A percentile compares a stretch with the other conserved stretches of the same genome.
phyloP scores from a whole-genome alignment of 2,329 filamentous ascomycete species.

The Paramyrothecium sp. region DNA sequence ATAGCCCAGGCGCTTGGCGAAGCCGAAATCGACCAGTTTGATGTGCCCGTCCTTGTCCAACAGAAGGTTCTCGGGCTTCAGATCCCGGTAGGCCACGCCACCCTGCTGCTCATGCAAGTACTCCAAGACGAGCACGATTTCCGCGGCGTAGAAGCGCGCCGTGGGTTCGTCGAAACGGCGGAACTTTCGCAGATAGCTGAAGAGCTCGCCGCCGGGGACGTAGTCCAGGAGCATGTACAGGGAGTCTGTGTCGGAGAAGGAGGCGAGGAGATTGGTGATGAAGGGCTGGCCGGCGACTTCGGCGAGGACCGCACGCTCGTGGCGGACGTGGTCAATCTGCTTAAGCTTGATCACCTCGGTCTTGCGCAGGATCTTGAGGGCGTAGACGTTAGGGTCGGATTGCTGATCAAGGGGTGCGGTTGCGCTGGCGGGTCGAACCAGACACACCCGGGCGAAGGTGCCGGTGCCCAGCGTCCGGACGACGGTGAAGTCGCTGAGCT shows the following conservation, averaged over 20 bases:
- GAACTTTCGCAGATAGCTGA: conserved; percentile 76
- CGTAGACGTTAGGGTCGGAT: conserved; percentile 58
- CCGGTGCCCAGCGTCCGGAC: conserved; percentile 77
- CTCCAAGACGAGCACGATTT: conserved; percentile 79
- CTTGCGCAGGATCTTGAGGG: conserved; percentile 76
- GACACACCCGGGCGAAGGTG: conserved; percentile 80
- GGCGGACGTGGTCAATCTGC: conserved; percentile 83
- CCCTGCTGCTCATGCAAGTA: conserved; percentile 78
- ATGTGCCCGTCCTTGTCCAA: conserved; percentile 77
- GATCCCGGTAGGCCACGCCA: conserved; percentile 74
- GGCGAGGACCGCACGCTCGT: conserved; percentile 76
- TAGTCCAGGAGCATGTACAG: conserved; percentile 84
- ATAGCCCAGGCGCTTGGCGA: conserved; percentile 73
- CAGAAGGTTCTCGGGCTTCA: conserved; percentile 82
- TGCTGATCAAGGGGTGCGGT: conserved; percentile 31
- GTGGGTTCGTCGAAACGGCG: conserved; percentile 77
- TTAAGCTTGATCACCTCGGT: conserved; percentile 76
- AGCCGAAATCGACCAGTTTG: conserved; percentile 82
- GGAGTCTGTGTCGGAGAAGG: conserved; percentile 76
- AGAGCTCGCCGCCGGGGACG: conserved; percentile 80
- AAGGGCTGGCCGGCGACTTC: conserved; percentile 80
- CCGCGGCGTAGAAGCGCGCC: conserved; percentile 79
- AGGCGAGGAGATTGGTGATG: conserved; percentile 75
- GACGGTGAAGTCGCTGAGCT: conserved; percentile 61
- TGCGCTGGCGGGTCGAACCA: conserved; percentile 63